phyloP scores from a whole-genome alignment of 495 filamentous ascomycete genomes.

The Pyrenula massariospora region DNA sequence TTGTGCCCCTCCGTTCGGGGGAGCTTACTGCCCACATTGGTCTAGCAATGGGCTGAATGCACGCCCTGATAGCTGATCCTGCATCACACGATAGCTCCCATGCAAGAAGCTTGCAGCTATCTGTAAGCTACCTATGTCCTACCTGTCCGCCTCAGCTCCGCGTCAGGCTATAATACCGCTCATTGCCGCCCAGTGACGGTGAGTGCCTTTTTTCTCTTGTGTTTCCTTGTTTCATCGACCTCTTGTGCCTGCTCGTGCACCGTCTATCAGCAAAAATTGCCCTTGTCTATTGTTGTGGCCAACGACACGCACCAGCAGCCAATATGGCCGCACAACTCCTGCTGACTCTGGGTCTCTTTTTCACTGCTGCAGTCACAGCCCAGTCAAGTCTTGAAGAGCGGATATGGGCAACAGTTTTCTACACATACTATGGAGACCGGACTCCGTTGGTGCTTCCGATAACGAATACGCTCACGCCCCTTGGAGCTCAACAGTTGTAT shows the following conservation, averaged over 20 bases:
- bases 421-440: slow-evolving; percentile 62
- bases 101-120: neutral
- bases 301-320: neutral
- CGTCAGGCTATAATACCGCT: neutral
- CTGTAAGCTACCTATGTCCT: neutral
- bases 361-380: neutral
- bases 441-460: slow-evolving; percentile 45
- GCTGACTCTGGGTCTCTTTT: neutral
- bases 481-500: slow-evolving; percentile 58
- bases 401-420: slow-evolving; percentile 58
- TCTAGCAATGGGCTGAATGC: neutral
- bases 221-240: neutral
- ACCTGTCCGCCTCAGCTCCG: neutral
- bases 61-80: neutral
- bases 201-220: neutral
- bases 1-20: neutral
- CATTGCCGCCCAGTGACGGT: neutral
- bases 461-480: slow-evolving; percentile 43
- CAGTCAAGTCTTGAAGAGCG: slow-evolving; percentile 26
- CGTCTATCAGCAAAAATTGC: too few species aligned
- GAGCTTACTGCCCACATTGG: neutral
- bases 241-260: too few species aligned
- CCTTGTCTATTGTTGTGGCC: neutral
- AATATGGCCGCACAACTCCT: neutral
- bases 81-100: too few species aligned